phyloP scores from a whole-genome alignment of 176 grass and related monocot species.

The Rhynchospora pubera region DNA sequence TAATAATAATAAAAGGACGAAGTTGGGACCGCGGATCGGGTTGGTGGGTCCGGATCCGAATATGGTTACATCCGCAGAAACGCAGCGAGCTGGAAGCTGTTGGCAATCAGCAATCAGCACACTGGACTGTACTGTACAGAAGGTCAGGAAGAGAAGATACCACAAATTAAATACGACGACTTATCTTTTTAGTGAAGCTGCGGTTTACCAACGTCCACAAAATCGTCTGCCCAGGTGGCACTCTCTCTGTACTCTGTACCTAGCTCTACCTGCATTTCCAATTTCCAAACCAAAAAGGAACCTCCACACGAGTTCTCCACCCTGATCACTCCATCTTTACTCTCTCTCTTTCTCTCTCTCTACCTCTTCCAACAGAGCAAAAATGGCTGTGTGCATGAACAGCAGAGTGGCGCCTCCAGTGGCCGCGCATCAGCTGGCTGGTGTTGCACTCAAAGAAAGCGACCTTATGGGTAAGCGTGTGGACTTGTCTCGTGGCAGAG shows the following conservation, averaged over 20 bases:
- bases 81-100: too few relatives aligned
- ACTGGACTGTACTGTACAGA: too few relatives aligned
- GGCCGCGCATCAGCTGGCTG: constrained; percentile 5
- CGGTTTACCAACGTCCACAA: background rate
- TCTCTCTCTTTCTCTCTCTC: background rate
- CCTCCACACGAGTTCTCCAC: background rate
- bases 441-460: constrained; percentile 8
- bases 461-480: constrained; percentile 4
- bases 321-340: background rate
- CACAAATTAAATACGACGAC: too few relatives aligned
- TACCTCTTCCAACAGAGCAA: background rate
- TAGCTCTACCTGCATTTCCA: too few relatives aligned
- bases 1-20: too few relatives aligned
- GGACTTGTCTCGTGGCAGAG: background rate
- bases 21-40: too few relatives aligned
- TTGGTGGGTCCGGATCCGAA: too few relatives aligned
- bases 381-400: constrained; percentile 5
- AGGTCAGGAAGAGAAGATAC: too few relatives aligned
- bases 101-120: too few relatives aligned
- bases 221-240: background rate
- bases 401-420: background rate
- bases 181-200: too few relatives aligned
- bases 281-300: background rate
- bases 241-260: background rate
- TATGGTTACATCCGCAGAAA: too few relatives aligned